Conservation (phyloP, 164 flowering plant genomes). For the Berberis thunbergii region DNA sequence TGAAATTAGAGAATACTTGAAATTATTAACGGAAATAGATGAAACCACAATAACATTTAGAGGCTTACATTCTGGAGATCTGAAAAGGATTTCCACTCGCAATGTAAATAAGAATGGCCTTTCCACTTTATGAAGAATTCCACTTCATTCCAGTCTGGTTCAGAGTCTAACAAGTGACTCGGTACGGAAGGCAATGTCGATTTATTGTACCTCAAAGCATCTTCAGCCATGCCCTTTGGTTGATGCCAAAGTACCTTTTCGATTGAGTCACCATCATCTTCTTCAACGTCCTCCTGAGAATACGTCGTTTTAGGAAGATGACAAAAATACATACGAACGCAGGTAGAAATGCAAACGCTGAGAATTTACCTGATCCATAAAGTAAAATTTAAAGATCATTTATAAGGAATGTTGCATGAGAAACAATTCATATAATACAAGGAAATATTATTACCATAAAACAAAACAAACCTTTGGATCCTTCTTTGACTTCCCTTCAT, state of each 20-base stretch:
- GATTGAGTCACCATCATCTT: slow-evolving; percentile 83
- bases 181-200: slow-evolving; percentile 59
- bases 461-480: slow-evolving; percentile 48
- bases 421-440: too few relatives aligned
- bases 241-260: slow-evolving; percentile 98
- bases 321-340: background rate
- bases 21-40: too few relatives aligned
- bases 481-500: slow-evolving; percentile 54
- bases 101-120: slow-evolving; percentile 94
- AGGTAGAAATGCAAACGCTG: too few relatives aligned
- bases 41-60: background rate
- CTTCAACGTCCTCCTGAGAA: slow-evolving; percentile 77
- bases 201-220: slow-evolving; percentile 51
- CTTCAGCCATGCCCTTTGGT: slow-evolving; percentile 86
- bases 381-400: too few relatives aligned
- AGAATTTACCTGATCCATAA: too few relatives aligned
- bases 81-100: slow-evolving; percentile 85
- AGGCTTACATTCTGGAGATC: slow-evolving; percentile 86
- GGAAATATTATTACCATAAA: too few relatives aligned
- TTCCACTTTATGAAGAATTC: slow-evolving; percentile 97
- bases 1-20: too few relatives aligned
- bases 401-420: too few relatives aligned
- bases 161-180: slow-evolving; percentile 70
- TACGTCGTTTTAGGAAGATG: slow-evolving; percentile 3
- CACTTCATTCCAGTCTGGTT: slow-evolving; percentile 81